Evolutionary conservation across 352 stramenopile genomes (phyloP).

Genomic region (Phytopythium ostracodes): DNA sequence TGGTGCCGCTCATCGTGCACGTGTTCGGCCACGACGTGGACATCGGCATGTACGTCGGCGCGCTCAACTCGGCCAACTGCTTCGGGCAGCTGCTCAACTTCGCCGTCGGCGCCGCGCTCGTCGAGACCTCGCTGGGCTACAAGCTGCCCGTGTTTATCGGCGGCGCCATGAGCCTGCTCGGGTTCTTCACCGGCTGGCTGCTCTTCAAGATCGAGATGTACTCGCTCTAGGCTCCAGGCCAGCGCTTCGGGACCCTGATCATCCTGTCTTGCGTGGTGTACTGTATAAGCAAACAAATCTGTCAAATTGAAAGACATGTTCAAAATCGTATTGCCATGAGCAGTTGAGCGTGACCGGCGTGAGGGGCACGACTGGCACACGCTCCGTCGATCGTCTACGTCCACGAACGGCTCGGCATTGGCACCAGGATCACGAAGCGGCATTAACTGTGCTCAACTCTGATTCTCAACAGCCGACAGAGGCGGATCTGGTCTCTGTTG

Average conservation of each 20-base stretch:
- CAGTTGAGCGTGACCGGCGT: no score
- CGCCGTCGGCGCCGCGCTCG: constrained; percentile 20
- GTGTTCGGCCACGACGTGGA: constrained; percentile 31
- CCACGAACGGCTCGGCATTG: no score
- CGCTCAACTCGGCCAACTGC: constrained; percentile 51
- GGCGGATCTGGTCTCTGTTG: constrained; percentile 63
- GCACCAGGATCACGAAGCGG: background rate
- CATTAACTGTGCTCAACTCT: background rate
- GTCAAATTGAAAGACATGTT: no score
- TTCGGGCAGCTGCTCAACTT: constrained; percentile 43
- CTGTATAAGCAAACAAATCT: no score
- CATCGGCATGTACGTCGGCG: constrained; percentile 49
- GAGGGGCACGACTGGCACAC: no score
- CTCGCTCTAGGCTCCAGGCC: no score
- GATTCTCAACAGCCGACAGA: constrained; percentile 50
- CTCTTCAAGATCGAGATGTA: constrained; percentile 28
- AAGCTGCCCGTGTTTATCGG: constrained; percentile 21
- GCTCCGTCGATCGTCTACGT: no score
- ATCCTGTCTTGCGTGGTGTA: no score
- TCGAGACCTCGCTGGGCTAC: constrained; percentile 20
- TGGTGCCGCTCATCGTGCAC: constrained; percentile 46
- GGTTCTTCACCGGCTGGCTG: constrained; percentile 28
- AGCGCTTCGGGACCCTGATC: no score
- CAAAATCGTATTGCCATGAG: no score
- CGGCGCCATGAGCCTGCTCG: constrained; percentile 29